Evolutionary conservation across 148 eudicot species (phyloP).

Genomic region (Simmondsia chinensis): DNA sequence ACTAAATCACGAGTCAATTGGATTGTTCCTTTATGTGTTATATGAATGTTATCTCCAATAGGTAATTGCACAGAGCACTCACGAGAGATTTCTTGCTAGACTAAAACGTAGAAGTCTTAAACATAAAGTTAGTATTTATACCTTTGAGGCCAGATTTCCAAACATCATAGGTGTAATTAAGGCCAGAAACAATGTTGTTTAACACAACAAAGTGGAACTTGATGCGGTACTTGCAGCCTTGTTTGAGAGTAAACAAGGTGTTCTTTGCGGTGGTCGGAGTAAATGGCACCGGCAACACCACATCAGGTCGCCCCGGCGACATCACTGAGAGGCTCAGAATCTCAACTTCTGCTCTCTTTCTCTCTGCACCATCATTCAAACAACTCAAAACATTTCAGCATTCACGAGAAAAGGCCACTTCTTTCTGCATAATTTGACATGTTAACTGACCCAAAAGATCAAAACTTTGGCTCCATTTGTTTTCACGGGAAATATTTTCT

Average conservation of each 20-base stretch:
- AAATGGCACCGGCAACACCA: constrained; percentile 25
- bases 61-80: background rate
- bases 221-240: constrained; percentile 26
- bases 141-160: constrained; percentile 35
- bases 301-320: constrained; percentile 22
- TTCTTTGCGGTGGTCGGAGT: constrained; percentile 16
- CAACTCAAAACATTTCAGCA: background rate
- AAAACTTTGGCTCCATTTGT: background rate
- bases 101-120: background rate
- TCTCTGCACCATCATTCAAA: constrained; percentile 3
- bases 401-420: background rate
- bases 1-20: no score
- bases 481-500: no score
- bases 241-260: constrained; percentile 28
- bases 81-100: no score
- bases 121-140: background rate
- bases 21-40: background rate
- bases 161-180: constrained; percentile 22
- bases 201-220: constrained; percentile 20
- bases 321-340: constrained; percentile 18
- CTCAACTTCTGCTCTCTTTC: constrained; percentile 21
- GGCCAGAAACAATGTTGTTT: constrained; percentile 9
- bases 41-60: background rate
- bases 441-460: background rate
- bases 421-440: background rate